Evolutionary conservation across 306 rosid species (phyloP).

Genomic region (Cucumis sativus): DNA sequence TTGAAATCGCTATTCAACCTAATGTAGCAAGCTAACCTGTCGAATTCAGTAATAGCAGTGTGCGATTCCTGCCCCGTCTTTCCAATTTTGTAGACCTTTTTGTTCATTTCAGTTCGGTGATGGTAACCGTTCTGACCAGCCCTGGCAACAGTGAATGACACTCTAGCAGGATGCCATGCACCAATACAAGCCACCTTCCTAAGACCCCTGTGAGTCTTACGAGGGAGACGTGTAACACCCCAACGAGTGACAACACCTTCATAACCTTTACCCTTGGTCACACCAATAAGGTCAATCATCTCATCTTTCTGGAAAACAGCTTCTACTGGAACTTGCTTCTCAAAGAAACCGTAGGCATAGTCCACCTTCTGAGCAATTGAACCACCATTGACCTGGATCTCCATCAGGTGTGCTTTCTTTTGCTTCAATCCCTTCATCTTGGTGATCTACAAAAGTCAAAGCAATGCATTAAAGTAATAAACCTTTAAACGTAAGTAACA

Average conservation of each 20-base stretch:
- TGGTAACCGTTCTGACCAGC: constrained; percentile 93
- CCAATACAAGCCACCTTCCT: constrained; percentile 94
- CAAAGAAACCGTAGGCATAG: constrained; percentile 57
- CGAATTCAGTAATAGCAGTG: constrained; percentile 51
- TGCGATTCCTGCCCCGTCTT: constrained; percentile 56
- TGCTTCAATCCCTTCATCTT: constrained; percentile 85
- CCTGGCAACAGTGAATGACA: constrained; percentile 80
- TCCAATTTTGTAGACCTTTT: constrained; percentile 66
- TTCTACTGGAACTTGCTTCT: constrained; percentile 73
- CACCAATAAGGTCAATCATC: constrained; percentile 79
- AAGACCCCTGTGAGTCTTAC: constrained; percentile 82
- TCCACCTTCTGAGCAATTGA: constrained; percentile 64
- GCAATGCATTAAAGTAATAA: background rate
- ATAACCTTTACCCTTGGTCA: constrained; percentile 83
- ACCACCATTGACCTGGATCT: constrained; percentile 75
- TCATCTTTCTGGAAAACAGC: constrained; percentile 93
- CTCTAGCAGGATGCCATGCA: constrained; percentile 95
- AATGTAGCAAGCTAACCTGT: constrained; percentile 25
- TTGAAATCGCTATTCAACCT: background rate
- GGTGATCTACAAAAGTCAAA: constrained; percentile 31
- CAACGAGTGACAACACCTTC: constrained; percentile 86
- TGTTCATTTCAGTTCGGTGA: constrained; percentile 78
- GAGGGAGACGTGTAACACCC: constrained; percentile 92
- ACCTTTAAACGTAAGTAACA: background rate
- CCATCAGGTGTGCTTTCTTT: constrained; percentile 88